Evolutionary conservation across 2,329 filamentous ascomycete species (phyloP).

Genomic region (Cryphonectria carpinicola): DNA sequence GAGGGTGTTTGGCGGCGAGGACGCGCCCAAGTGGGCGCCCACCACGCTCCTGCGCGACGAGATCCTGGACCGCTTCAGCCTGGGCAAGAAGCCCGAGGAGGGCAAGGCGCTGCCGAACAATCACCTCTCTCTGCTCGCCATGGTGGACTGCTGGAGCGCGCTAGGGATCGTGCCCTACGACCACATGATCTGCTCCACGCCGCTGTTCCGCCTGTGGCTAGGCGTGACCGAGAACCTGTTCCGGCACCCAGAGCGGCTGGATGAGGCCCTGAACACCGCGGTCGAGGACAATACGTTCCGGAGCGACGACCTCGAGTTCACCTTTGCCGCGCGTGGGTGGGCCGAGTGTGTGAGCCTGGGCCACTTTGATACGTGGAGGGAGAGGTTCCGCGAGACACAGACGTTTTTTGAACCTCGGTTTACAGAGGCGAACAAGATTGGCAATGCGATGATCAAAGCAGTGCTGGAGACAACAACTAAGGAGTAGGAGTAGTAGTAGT

Average conservation of each 20-base stretch:
- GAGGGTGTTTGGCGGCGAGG: constrained; percentile 76
- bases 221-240: constrained; percentile 98
- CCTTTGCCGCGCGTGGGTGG: constrained; percentile 95
- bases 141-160: constrained; percentile 98
- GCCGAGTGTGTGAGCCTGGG: constrained; percentile 89
- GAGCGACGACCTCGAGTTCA: constrained; percentile 96
- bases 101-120: constrained; percentile 74
- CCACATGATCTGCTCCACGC: constrained; percentile 99
- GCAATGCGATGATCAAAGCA: constrained; percentile 96
- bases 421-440: constrained; percentile 81
- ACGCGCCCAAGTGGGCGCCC: constrained; percentile 61
- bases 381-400: constrained; percentile 90
- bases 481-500: not conserved
- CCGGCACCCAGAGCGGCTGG: constrained; percentile 77
- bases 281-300: constrained; percentile 90
- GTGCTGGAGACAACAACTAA: constrained; percentile 82
- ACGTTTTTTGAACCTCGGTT: constrained; percentile 91
- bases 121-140: constrained; percentile 89
- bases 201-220: constrained; percentile 93
- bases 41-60: constrained; percentile 78
- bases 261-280: constrained; percentile 83
- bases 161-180: constrained; percentile 95
- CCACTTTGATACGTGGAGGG: constrained; percentile 90
- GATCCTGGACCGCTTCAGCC: constrained; percentile 84
- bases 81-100: constrained; percentile 63